These are phyloP conservation scores for Dorcoceras hygrometricum DNA, from an alignment of 257 asterid genomes.

Conservation along the genomic window DNA sequence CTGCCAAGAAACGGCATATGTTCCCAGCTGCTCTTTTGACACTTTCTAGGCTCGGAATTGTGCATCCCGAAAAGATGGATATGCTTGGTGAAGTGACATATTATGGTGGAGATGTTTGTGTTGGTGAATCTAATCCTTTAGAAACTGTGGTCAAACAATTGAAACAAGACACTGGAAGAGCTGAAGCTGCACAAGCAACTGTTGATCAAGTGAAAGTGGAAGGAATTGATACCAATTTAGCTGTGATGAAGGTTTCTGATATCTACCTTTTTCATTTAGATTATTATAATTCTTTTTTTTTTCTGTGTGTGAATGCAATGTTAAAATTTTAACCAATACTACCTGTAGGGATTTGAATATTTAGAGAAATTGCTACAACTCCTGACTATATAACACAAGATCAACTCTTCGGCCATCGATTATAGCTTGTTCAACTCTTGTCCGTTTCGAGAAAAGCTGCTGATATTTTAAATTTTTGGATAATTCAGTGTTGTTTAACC, in stretches of 20 bases:
- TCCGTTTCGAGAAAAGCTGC: not conserved
- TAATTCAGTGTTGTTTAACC: constrained; percentile 9
- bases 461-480: not conserved
- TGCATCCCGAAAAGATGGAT: constrained; percentile 41
- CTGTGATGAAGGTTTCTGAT: constrained; percentile 71
- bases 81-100: constrained; percentile 40
- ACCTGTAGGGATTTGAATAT: constrained; percentile 8
- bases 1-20: constrained; percentile 38
- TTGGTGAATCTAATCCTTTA: constrained; percentile 77
- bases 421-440: not conserved
- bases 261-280: constrained; percentile 17
- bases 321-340: constrained; percentile 9
- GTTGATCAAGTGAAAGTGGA: constrained; percentile 92
- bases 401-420: constrained; percentile 17
- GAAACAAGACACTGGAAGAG: constrained; percentile 67
- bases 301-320: constrained; percentile 12
- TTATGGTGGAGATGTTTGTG: constrained; percentile 53
- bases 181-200: constrained; percentile 92
- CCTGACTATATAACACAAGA: constrained; percentile 5
- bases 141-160: constrained; percentile 75
- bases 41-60: constrained; percentile 57
- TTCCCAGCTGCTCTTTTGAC: constrained; percentile 56
- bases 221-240: constrained; percentile 84
- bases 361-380: constrained; percentile 14
- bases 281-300: constrained; percentile 22